Evolutionary conservation across 768 basidiomycete species (phyloP).

Genomic region (Ephemerocybe angulata): DNA sequence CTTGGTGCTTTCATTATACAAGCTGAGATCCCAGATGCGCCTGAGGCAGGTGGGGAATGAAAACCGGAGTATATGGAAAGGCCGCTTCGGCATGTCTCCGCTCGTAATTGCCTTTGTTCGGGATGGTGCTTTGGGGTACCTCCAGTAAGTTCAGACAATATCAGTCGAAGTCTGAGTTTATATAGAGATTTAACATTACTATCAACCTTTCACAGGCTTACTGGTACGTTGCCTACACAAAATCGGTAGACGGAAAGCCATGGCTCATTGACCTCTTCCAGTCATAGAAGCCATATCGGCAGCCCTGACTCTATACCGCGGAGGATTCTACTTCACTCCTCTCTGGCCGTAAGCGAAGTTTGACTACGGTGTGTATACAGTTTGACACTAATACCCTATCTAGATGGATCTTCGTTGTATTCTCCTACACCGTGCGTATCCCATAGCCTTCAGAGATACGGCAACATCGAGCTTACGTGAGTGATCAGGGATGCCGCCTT

Average conservation of each 20-base stretch:
- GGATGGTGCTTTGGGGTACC: not conserved
- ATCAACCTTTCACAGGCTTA: not conserved
- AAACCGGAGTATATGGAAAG: too few species aligned
- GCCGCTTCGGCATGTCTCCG: not conserved
- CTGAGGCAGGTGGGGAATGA: too few species aligned
- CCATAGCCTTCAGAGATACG: not conserved
- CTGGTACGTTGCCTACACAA: not conserved
- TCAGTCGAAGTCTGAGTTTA: too few species aligned
- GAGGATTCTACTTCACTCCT: not conserved
- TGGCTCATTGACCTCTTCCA: not conserved
- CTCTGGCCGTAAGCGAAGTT: not conserved
- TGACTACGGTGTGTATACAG: not conserved
- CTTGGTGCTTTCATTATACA: too few species aligned
- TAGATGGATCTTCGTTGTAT: not conserved
- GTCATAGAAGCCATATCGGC: not conserved
- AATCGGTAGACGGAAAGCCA: not conserved
- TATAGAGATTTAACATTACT: not conserved
- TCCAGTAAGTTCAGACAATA: not conserved
- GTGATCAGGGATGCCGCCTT: constrained; percentile 5
- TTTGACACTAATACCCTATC: not conserved
- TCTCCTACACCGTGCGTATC: not conserved
- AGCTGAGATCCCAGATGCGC: too few species aligned
- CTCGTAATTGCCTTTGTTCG: not conserved
- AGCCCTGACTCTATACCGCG: not conserved
- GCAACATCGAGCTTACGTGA: not conserved